A percentile compares a stretch with the other conserved stretches of the same genome.
Evolutionary conservation across 805 yeast genomes (phyloP).

Genomic region (Isabelozyma pseudorhagii): DNA sequence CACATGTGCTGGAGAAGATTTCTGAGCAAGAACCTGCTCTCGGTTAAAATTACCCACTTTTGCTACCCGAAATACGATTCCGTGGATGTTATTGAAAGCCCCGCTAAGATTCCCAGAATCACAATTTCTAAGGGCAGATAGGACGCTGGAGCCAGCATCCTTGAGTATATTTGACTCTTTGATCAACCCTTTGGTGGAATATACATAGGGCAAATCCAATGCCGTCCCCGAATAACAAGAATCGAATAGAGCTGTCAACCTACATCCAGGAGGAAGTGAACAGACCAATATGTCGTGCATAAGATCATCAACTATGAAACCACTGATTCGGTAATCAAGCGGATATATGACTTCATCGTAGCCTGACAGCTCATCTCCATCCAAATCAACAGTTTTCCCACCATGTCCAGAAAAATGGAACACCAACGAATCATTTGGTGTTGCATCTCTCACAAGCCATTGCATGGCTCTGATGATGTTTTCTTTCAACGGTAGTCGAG

Average conservation of each 20-base stretch:
- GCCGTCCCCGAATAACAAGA: constrained; percentile 42
- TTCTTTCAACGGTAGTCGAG: constrained; percentile 28
- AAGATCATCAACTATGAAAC: constrained; percentile 34
- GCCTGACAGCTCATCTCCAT: constrained; percentile 38
- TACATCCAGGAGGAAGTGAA: constrained; percentile 32
- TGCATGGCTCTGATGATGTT: constrained; percentile 37
- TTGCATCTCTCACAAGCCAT: constrained; percentile 37
- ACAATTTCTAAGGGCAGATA: constrained; percentile 27
- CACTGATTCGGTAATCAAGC: constrained; percentile 28
- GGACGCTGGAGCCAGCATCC: constrained; percentile 32
- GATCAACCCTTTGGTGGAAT: constrained; percentile 36
- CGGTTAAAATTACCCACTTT: constrained; percentile 12
- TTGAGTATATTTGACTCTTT: constrained; percentile 35
- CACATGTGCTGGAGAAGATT: constrained; percentile 37
- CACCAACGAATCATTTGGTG: constrained; percentile 36
- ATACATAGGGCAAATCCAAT: constrained; percentile 37
- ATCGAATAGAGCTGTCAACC: constrained; percentile 36
- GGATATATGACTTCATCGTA: constrained; percentile 37
- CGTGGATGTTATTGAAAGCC: constrained; percentile 31
- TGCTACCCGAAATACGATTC: constrained; percentile 30
- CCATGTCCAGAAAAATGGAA: constrained; percentile 41
- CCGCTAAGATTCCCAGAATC: constrained; percentile 37
- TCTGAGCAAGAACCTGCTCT: constrained; percentile 24
- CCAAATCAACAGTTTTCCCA: constrained; percentile 30
- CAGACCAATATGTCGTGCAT: constrained; percentile 39